A percentile compares a stretch with the other conserved stretches of the same genome.
Conservation (phyloP, 495 filamentous ascomycete species). For the Aspergillus egyptiacus region DNA sequence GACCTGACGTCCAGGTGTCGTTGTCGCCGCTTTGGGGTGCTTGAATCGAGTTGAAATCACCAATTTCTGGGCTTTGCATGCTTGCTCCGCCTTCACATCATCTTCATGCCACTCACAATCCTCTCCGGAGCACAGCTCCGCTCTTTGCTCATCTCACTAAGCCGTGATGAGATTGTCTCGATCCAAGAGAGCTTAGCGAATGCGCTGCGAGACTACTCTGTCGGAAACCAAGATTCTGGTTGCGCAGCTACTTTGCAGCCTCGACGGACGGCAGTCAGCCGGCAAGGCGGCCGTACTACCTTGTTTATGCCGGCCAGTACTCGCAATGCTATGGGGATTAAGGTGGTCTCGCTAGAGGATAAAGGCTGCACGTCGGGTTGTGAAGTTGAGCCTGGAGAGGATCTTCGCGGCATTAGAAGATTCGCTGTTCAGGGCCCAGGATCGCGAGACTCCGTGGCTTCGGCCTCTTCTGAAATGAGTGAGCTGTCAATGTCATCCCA, state of each 20-base stretch:
- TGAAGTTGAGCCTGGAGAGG: constrained; percentile 22
- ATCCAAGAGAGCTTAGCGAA: constrained; percentile 62
- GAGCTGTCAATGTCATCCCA: constrained; percentile 36
- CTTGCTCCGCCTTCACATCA: too few relatives aligned
- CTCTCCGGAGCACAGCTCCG: constrained; percentile 67
- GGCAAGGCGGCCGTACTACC: constrained; percentile 68
- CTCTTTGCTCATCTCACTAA: constrained; percentile 65
- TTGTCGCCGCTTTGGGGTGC: not conserved
- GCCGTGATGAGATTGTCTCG: constrained; percentile 56
- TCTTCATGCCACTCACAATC: constrained; percentile 67
- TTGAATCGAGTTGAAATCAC: not conserved
- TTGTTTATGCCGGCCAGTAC: constrained; percentile 86
- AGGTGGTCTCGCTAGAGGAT: constrained; percentile 53
- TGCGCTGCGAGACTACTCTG: constrained; percentile 78
- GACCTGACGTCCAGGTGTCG: not conserved
- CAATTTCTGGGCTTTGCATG: too few relatives aligned
- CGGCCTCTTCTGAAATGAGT: constrained; percentile 36
- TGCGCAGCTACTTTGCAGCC: constrained; percentile 68
- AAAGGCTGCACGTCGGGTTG: constrained; percentile 28
- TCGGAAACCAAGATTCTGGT: constrained; percentile 52
- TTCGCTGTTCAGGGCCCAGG: constrained; percentile 11
- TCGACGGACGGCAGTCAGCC: constrained; percentile 62
- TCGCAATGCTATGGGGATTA: constrained; percentile 53
- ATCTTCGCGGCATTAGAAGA: constrained; percentile 17
- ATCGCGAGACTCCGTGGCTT: constrained; percentile 30